Conservation (phyloP, 2,329 filamentous ascomycete species). For the Alternaria solani region DNA sequence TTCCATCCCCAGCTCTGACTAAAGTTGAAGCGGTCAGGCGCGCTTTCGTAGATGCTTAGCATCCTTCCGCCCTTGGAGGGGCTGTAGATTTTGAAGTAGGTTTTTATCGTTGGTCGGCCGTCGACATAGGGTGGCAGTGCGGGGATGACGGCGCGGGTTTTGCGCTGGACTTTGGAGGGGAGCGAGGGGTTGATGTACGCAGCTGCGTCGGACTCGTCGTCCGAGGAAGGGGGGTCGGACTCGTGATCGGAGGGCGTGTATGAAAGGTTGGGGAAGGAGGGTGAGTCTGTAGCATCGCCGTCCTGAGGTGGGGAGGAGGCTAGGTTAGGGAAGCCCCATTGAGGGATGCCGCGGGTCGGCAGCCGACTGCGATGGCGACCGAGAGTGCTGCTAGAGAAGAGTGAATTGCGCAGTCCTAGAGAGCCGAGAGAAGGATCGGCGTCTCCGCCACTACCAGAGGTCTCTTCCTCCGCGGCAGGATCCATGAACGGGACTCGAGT, state of each 20-base stretch:
- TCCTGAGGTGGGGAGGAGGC: constrained; percentile 26
- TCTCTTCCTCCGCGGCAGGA: constrained; percentile 51
- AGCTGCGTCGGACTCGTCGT: constrained; percentile 31
- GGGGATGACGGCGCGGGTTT: constrained; percentile 36
- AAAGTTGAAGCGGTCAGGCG: constrained; percentile 67
- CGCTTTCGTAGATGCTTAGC: constrained; percentile 66
- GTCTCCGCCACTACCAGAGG: constrained; percentile 57
- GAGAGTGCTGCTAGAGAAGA: constrained; percentile 30
- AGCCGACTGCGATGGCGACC: constrained; percentile 31
- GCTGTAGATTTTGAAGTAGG: constrained; percentile 70
- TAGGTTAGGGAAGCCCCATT: constrained; percentile 21
- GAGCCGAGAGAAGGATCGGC: constrained; percentile 51
- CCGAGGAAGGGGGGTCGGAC: constrained; percentile 37
- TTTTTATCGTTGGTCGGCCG: constrained; percentile 64
- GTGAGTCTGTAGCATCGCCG: constrained; percentile 27
- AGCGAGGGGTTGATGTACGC: constrained; percentile 40
- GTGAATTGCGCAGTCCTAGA: constrained; percentile 29
- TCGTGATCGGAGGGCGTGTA: constrained; percentile 34
- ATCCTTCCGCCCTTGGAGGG: constrained; percentile 66
- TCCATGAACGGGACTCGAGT: constrained; percentile 33
- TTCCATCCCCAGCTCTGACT: constrained; percentile 70
- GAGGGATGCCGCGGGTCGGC: constrained; percentile 24
- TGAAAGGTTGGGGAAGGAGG: constrained; percentile 27
- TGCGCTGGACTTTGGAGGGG: constrained; percentile 26
- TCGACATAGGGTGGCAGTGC: constrained; percentile 64